Percentiles rank a stretch among this genome's conserved stretches.
These are phyloP conservation scores for Haberlea rhodopensis DNA, from an alignment of 257 asterid genomes.

Conservation along the genomic window DNA sequence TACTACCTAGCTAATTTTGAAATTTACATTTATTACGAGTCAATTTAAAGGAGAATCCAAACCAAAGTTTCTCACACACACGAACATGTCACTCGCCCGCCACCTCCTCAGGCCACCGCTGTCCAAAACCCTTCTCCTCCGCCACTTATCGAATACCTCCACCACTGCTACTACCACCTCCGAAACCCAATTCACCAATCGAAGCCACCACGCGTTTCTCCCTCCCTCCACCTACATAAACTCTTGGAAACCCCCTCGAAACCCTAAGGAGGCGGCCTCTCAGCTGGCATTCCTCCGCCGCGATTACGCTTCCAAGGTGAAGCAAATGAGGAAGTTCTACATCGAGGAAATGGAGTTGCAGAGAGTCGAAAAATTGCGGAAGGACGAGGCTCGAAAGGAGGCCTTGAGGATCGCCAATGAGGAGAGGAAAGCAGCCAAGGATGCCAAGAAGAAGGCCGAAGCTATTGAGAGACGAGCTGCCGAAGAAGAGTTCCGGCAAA, in stretches of 20 bases:
- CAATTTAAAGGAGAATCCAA: too few relatives aligned
- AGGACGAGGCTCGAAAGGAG: constrained; percentile 64
- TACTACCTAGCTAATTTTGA: too few relatives aligned
- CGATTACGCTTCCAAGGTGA: constrained; percentile 57
- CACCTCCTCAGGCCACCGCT: constrained; percentile 48
- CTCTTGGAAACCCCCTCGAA: constrained; percentile 60
- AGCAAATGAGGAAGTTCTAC: constrained; percentile 56
- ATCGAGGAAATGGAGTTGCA: constrained; percentile 70
- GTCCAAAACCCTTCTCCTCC: constrained; percentile 24
- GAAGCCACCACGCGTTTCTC: constrained; percentile 45
- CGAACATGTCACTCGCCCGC: too few relatives aligned
- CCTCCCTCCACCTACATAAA: constrained; percentile 50
- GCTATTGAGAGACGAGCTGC: constrained; percentile 66
- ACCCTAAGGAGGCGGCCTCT: constrained; percentile 70
- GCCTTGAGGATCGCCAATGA: constrained; percentile 71
- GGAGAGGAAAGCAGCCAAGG: constrained; percentile 68
- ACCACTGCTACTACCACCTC: constrained; percentile 12
- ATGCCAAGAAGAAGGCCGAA: constrained; percentile 69
- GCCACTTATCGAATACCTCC: constrained; percentile 30
- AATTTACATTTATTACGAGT: too few relatives aligned
- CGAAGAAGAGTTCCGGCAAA: constrained; percentile 57
- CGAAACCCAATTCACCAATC: constrained; percentile 33
- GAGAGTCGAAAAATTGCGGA: constrained; percentile 63
- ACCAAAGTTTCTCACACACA: too few relatives aligned
- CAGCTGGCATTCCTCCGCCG: constrained; percentile 64